Conservation (phyloP, 257 asterid genomes). For the Mitragyna speciosa region DNA sequence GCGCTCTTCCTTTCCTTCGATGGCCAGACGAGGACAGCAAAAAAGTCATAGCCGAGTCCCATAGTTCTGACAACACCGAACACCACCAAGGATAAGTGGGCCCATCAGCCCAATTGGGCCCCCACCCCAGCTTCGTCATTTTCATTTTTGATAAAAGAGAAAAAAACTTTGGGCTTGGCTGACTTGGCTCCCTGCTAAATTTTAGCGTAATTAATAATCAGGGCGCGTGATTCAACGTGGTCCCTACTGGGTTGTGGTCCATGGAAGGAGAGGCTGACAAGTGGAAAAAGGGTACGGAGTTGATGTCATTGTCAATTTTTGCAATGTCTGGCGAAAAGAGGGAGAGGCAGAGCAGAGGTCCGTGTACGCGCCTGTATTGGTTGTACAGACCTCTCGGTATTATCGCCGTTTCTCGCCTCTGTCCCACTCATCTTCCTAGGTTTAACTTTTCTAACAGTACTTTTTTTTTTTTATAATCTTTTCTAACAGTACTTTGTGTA, state of each 20-base stretch:
- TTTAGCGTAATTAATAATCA: not conserved
- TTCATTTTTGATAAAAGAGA: too few species aligned
- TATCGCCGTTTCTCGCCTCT: conserved; percentile 4
- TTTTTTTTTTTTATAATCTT: too few species aligned
- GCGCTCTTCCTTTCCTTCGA: not conserved
- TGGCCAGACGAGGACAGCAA: not conserved
- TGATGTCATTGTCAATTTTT: not conserved
- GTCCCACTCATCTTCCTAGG: conserved; percentile 11
- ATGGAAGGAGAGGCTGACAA: conserved; percentile 22
- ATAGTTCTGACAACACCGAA: not conserved
- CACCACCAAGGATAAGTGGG: not conserved
- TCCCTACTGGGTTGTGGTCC: conserved; percentile 18
- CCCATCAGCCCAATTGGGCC: not conserved
- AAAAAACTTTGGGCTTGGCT: not conserved
- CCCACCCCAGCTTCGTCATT: not conserved
- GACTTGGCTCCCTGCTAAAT: not conserved
- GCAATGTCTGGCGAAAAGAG: not conserved
- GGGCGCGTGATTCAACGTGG: conserved; percentile 30
- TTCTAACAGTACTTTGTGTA: too few species aligned
- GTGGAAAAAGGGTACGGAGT: conserved; percentile 24
- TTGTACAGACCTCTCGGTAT: not conserved
- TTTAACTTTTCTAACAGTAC: not conserved
- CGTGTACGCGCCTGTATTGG: not conserved
- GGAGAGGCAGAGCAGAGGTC: not conserved
- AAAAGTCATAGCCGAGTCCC: not conserved